Percentiles rank a stretch among this genome's conserved stretches.
phyloP scores from a whole-genome alignment of 2,329 filamentous ascomycete species.

The Tolypocladium guangdongense region DNA sequence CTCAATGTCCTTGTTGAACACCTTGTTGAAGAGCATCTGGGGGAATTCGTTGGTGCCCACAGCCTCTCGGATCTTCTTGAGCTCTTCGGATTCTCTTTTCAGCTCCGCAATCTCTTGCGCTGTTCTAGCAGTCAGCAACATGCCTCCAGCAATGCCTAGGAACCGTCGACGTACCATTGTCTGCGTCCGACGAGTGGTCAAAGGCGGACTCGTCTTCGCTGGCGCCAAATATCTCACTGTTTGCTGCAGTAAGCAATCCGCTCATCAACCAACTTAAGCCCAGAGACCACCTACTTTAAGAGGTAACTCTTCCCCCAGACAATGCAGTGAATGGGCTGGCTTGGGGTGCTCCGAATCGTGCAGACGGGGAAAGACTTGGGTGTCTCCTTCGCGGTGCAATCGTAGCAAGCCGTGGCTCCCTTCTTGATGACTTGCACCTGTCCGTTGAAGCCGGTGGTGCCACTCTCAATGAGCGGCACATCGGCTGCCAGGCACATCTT shows the following conservation, averaged over 20 bases:
- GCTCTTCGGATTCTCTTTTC: slow-evolving; percentile 68
- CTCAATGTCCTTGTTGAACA: slow-evolving; percentile 76
- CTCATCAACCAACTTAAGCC: background rate
- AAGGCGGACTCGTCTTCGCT: slow-evolving; percentile 79
- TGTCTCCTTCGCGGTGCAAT: slow-evolving; percentile 80
- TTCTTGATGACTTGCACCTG: slow-evolving; percentile 96
- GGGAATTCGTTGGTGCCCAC: slow-evolving; percentile 72
- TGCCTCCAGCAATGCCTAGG: no score
- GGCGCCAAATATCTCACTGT: slow-evolving; percentile 71
- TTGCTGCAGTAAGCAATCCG: background rate
- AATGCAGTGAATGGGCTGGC: slow-evolving; percentile 95
- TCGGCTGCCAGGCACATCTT: slow-evolving; percentile 91
- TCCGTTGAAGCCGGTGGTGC: slow-evolving; percentile 94
- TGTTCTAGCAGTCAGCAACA: slow-evolving; percentile 5
- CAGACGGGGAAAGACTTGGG: slow-evolving; percentile 94
- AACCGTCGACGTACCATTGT: slow-evolving; percentile 49
- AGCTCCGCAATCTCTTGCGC: slow-evolving; percentile 79
- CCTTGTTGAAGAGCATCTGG: slow-evolving; percentile 79
- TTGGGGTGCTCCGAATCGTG: slow-evolving; percentile 92
- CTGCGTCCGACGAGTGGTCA: slow-evolving; percentile 67
- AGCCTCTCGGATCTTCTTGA: slow-evolving; percentile 72
- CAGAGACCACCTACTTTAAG: slow-evolving; percentile 47
- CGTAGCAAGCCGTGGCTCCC: slow-evolving; percentile 88
- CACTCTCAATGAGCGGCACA: slow-evolving; percentile 87
- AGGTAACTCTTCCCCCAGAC: slow-evolving; percentile 98